Evolutionary conservation across 2,329 filamentous ascomycete genomes (phyloP).

Genomic region (Ophiostoma triangulosporum): DNA sequence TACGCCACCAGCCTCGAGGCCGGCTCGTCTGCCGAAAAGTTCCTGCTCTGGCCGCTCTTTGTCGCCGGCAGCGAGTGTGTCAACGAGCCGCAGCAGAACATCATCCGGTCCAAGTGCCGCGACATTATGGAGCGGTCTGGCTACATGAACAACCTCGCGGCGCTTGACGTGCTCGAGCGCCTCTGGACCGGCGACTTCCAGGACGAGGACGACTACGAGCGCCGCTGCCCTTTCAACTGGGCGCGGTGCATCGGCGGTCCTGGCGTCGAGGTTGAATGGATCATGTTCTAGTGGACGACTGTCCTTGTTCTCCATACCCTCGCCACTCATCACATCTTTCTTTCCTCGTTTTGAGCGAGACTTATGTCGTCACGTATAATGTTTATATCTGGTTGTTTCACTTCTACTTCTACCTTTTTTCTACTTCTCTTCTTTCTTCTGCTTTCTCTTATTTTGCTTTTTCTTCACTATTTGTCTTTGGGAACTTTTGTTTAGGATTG

Average conservation of each 20-base stretch:
- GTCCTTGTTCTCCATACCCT: too few species aligned
- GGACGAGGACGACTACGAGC: slow-evolving; percentile 21
- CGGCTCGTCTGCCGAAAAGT: slow-evolving; percentile 65
- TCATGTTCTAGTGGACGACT: slow-evolving; percentile 56
- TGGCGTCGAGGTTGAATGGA: slow-evolving; percentile 49
- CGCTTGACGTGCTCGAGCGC: slow-evolving; percentile 71
- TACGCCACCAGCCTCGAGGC: slow-evolving; percentile 70
- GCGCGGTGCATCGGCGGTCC: slow-evolving; percentile 42
- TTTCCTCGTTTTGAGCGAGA: neutral
- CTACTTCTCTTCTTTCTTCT: neutral
- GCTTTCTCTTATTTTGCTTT: neutral
- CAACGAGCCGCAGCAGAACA: slow-evolving; percentile 61
- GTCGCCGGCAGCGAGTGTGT: slow-evolving; percentile 83
- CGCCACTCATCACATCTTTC: neutral
- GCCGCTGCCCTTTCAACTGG: slow-evolving; percentile 43
- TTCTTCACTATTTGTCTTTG: neutral
- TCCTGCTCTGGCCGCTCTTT: slow-evolving; percentile 86
- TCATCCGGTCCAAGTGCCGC: slow-evolving; percentile 66
- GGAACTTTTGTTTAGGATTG: neutral
- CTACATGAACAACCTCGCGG: slow-evolving; percentile 86
- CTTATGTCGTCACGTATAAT: neutral
- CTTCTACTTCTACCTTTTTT: neutral
- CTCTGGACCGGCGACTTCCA: slow-evolving; percentile 54
- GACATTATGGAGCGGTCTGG: slow-evolving; percentile 82
- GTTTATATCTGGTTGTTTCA: neutral